Conservation (phyloP, 768 basidiomycete genomes). For the Mycena indigotica region DNA sequence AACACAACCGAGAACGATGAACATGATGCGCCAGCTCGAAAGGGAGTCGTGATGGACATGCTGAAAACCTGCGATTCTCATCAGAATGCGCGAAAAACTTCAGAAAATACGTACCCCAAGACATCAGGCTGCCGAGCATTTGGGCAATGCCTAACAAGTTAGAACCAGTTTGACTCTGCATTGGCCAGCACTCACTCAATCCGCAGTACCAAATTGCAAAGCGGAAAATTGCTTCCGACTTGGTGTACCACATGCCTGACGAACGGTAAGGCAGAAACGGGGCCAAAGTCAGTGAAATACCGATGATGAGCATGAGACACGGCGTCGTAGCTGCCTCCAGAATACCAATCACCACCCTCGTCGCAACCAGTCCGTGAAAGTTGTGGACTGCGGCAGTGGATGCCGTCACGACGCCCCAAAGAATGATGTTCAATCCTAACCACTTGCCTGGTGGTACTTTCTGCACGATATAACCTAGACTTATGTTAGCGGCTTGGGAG, state of each 20-base stretch:
- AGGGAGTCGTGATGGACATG: slow-evolving; percentile 17
- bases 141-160: slow-evolving; percentile 14
- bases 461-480: slow-evolving; percentile 24
- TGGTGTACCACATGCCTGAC: slow-evolving; percentile 24
- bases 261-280: too few species aligned
- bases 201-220: slow-evolving; percentile 24
- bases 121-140: slow-evolving; percentile 19
- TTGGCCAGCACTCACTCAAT: slow-evolving; percentile 1
- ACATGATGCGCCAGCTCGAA: slow-evolving; percentile 24
- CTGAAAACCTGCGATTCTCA: slow-evolving; percentile 13
- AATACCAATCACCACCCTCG: slow-evolving; percentile 20
- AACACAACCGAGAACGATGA: slow-evolving; percentile 18
- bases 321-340: slow-evolving; percentile 21
- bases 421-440: slow-evolving; percentile 18
- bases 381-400: slow-evolving; percentile 19
- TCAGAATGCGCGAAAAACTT: not conserved
- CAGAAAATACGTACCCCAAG: slow-evolving; percentile 10
- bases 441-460: slow-evolving; percentile 22
- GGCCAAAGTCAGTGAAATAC: slow-evolving; percentile 1
- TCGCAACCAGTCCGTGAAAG: slow-evolving; percentile 15
- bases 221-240: slow-evolving; percentile 19
- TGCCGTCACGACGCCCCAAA: slow-evolving; percentile 22
- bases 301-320: slow-evolving; percentile 22
- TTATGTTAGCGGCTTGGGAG: not conserved
- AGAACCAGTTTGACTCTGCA: not conserved